Evolutionary conservation across 2,329 filamentous ascomycete species (phyloP).

Genomic region (Neofusicoccum cordaticola): DNA sequence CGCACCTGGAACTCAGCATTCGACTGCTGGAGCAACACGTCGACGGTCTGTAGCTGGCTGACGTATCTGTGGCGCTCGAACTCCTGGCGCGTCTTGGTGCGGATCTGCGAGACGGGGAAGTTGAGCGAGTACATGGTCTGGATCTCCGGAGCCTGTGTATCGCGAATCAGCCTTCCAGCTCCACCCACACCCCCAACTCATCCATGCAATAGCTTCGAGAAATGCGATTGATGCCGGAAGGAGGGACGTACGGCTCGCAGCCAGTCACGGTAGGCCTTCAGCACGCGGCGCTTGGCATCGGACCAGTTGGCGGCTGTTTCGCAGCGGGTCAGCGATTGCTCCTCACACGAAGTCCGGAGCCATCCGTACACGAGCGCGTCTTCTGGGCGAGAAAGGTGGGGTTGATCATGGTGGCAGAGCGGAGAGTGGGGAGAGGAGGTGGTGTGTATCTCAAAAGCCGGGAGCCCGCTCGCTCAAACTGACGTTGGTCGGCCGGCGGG

Average conservation of each 20-base stretch:
- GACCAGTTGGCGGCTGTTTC: conserved; percentile 76
- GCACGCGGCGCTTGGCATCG: conserved; percentile 83
- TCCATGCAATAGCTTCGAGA: neutral
- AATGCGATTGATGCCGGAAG: neutral
- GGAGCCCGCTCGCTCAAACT: neutral
- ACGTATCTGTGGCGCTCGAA: conserved; percentile 96
- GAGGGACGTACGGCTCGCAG: conserved; percentile 77
- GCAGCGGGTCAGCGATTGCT: conserved; percentile 17
- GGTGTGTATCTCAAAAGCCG: neutral
- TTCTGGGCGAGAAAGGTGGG: conserved; percentile 78
- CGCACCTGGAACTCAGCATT: conserved; percentile 89
- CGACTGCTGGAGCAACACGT: conserved; percentile 86
- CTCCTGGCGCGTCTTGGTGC: conserved; percentile 92
- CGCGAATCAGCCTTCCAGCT: conserved; percentile 14
- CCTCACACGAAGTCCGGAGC: conserved; percentile 16
- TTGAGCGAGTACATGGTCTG: conserved; percentile 96
- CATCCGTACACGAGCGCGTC: conserved; percentile 50
- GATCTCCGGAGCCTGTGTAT: conserved; percentile 83
- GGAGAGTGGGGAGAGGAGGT: conserved; percentile 60
- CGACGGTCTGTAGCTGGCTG: conserved; percentile 81
- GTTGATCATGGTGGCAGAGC: conserved; percentile 63
- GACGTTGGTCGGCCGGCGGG: conserved; percentile 10
- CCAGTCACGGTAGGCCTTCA: conserved; percentile 92
- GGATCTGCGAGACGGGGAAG: conserved; percentile 80
- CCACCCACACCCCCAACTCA: conserved; percentile 1